Percentiles rank a stretch among this genome's conserved stretches.
These are phyloP conservation scores for Niveomyces coronatus DNA, from an alignment of 2,329 filamentous ascomycete species.

Conservation along the genomic window DNA sequence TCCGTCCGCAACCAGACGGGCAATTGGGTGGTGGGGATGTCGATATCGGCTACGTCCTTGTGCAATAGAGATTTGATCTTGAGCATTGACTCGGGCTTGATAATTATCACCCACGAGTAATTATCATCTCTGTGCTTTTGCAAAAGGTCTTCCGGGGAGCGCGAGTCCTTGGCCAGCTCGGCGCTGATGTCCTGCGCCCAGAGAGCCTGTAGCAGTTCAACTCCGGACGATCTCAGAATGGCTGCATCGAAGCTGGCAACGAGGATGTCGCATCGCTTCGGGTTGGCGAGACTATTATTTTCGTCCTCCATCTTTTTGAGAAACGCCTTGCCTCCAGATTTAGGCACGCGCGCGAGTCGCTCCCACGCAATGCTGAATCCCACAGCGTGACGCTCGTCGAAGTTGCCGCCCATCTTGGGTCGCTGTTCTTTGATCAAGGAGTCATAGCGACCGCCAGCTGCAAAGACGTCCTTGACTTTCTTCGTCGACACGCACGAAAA, in stretches of 20 bases:
- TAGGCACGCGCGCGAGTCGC: slow-evolving; percentile 57
- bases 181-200: slow-evolving; percentile 81
- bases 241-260: slow-evolving; percentile 78
- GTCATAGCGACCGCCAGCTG: slow-evolving; percentile 90
- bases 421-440: slow-evolving; percentile 75
- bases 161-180: slow-evolving; percentile 72
- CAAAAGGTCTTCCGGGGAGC: slow-evolving; percentile 69
- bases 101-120: slow-evolving; percentile 80
- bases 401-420: slow-evolving; percentile 53
- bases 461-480: slow-evolving; percentile 76
- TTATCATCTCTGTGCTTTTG: slow-evolving; percentile 65
- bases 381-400: slow-evolving; percentile 67
- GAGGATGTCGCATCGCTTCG: slow-evolving; percentile 72
- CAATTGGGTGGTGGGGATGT: slow-evolving; percentile 64
- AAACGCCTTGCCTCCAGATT: slow-evolving; percentile 44
- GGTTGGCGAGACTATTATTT: slow-evolving; percentile 45
- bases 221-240: slow-evolving; percentile 62
- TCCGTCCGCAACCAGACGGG: slow-evolving; percentile 73
- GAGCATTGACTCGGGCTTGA: slow-evolving; percentile 66
- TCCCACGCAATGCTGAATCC: slow-evolving; percentile 91
- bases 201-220: slow-evolving; percentile 67
- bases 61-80: slow-evolving; percentile 71
- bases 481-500: slow-evolving; percentile 87
- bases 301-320: slow-evolving; percentile 64
- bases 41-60: slow-evolving; percentile 65